Conservation (phyloP, 768 basidiomycete genomes). For the Termitomyces eurrhizus region DNA sequence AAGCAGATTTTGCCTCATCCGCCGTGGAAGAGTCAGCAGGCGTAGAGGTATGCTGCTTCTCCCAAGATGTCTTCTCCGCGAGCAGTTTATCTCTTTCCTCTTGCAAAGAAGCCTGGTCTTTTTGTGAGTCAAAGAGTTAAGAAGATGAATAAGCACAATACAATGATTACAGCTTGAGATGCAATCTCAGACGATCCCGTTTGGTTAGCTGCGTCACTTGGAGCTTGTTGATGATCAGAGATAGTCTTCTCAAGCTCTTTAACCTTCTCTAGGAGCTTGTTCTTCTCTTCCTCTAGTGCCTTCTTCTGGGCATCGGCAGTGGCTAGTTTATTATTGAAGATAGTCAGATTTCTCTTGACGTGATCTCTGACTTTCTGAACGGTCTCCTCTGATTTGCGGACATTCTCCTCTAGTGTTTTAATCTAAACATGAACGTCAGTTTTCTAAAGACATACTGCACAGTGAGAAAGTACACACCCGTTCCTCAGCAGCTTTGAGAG, state of each 20-base stretch:
- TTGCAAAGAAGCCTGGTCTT: constrained; percentile 43
- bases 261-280: constrained; percentile 34
- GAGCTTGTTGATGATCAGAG: constrained; percentile 26
- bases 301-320: constrained; percentile 33
- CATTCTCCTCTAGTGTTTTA: constrained; percentile 36
- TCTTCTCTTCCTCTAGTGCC: constrained; percentile 33
- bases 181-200: constrained; percentile 18
- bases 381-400: constrained; percentile 38
- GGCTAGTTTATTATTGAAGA: constrained; percentile 30
- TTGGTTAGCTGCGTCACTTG: constrained; percentile 17
- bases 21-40: constrained; percentile 14
- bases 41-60: constrained; percentile 24
- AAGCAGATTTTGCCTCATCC: constrained; percentile 31
- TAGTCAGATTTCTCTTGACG: constrained; percentile 23
- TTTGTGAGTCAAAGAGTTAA: not conserved
- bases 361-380: constrained; percentile 34
- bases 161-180: constrained; percentile 34
- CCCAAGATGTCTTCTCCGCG: constrained; percentile 52
- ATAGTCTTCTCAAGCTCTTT: constrained; percentile 33
- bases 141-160: constrained; percentile 15
- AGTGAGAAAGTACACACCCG: constrained; percentile 23
- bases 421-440: constrained; percentile 26
- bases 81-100: constrained; percentile 61
- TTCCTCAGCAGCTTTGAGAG: constrained; percentile 20
- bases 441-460: not conserved